These are phyloP conservation scores for Aspergillus felis DNA, from an alignment of 2,329 filamentous ascomycete genomes.

Conservation along the genomic window DNA sequence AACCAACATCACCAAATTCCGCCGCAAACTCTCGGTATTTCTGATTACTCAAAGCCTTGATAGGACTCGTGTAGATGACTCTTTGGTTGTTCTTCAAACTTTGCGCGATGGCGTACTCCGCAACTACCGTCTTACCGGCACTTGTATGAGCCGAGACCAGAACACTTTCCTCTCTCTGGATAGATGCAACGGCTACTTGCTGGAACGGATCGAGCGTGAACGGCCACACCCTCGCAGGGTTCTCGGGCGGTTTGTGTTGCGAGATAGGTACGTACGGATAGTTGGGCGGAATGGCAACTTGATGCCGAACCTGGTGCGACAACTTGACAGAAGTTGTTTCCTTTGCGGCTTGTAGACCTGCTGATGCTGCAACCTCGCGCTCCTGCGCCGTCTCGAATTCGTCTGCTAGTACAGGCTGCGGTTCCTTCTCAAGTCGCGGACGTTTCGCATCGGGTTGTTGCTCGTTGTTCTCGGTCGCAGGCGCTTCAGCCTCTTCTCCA, in stretches of 20 bases:
- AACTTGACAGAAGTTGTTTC: constrained; percentile 68
- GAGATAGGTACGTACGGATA: constrained; percentile 95
- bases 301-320: constrained; percentile 97
- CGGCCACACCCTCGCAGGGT: constrained; percentile 76
- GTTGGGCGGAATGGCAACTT: constrained; percentile 89
- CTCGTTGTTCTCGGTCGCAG: constrained; percentile 26
- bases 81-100: constrained; percentile 96
- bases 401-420: constrained; percentile 82
- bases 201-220: constrained; percentile 98
- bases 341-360: constrained; percentile 60
- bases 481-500: constrained; percentile 12
- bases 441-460: constrained; percentile 45
- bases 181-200: constrained; percentile 87
- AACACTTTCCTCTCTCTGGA: constrained; percentile 93
- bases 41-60: constrained; percentile 97
- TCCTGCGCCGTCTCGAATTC: constrained; percentile 93
- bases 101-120: constrained; percentile 96
- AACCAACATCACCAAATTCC: constrained; percentile 91
- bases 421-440: constrained; percentile 54
- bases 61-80: constrained; percentile 98
- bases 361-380: constrained; percentile 77
- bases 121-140: constrained; percentile 96
- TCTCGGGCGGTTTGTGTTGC: constrained; percentile 82
- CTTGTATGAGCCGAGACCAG: constrained; percentile 95
- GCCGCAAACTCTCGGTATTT: constrained; percentile 96